Conservation (phyloP, 768 basidiomycete species). For the Lactarius indigo region DNA sequence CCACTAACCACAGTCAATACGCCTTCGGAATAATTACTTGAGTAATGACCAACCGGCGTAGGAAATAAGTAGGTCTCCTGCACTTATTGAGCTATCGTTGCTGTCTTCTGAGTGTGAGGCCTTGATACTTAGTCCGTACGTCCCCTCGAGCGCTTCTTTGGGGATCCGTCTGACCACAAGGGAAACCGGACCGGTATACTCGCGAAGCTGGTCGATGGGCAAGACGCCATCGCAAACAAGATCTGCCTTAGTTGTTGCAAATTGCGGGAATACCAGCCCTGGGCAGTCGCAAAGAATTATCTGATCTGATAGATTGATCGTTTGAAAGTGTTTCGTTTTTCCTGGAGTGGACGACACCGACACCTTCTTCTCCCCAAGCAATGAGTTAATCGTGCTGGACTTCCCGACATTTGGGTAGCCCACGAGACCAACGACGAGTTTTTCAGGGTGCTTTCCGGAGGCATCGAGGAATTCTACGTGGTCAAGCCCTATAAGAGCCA, state of each 20-base stretch:
- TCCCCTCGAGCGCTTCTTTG: slow-evolving; percentile 79
- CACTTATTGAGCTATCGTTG: slow-evolving; percentile 68
- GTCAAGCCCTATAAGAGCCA: slow-evolving; percentile 11
- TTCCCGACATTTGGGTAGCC: slow-evolving; percentile 99
- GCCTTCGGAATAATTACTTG: slow-evolving; percentile 1
- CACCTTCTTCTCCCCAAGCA: slow-evolving; percentile 95
- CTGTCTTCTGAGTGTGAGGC: slow-evolving; percentile 70
- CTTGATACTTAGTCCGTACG: slow-evolving; percentile 80
- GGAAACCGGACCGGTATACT: slow-evolving; percentile 81
- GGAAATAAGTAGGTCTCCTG: slow-evolving; percentile 78
- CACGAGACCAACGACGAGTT: slow-evolving; percentile 83
- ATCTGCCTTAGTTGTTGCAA: slow-evolving; percentile 94
- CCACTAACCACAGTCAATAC: slow-evolving; percentile 52
- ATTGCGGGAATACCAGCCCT: slow-evolving; percentile 97
- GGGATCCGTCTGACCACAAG: slow-evolving; percentile 79
- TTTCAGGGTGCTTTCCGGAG: slow-evolving; percentile 54
- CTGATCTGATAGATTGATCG: slow-evolving; percentile 85
- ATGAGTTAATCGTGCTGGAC: slow-evolving; percentile 95
- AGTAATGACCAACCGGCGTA: slow-evolving; percentile 77
- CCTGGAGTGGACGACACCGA: slow-evolving; percentile 98
- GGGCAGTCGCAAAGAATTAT: slow-evolving; percentile 96
- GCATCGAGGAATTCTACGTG: slow-evolving; percentile 55
- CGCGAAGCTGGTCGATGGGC: slow-evolving; percentile 95
- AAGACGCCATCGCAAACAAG: slow-evolving; percentile 95
- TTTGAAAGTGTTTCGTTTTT: slow-evolving; percentile 99